Evolutionary conservation across 2,329 filamentous ascomycete genomes (phyloP), one percentile per base, ranked within the genome.

Genomic region (Ophiostoma perfectum): DNA sequence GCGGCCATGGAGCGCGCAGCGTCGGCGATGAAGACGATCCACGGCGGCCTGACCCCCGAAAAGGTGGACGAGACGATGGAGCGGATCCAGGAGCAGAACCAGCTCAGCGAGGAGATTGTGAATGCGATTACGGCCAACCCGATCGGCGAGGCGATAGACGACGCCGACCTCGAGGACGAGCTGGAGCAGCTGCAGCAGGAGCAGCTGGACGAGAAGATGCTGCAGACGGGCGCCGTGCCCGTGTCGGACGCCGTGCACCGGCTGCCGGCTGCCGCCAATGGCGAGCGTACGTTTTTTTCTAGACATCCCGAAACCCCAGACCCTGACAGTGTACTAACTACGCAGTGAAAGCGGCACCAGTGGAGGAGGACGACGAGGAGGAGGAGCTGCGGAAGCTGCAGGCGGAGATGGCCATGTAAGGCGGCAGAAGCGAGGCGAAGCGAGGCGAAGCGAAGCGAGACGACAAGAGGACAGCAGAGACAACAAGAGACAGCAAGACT

Each of bases 11-110:
- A 96, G 86, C 89, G 89, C 77, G 94, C 95, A 11, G 88, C 91
- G 72, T 82, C 88, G 70, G 95, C 94, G 47, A 98, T 99, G 93
- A 90, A 93, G 82, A 83, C 89, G 72, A 99, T 99, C 74, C 93
- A 98, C 78, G 90, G 88, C 74, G 91, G 91, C 72, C 87, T 98
- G 73, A 97, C 92, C 65, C 91, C 95, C 72, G 93, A 97, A 75
- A 95, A 96, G 81, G 94, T 99, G 71, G 94, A 98, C 78, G 86
- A 92, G 78, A 94, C 92, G 67, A 97, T 98, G 94, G 94, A 97
- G 76, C 86, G 89, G 78, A 84, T 99, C 72, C 88, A 91, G 74
- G 94, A 98, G 78, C 93, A 97, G 78, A 95, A 97, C 79, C 89
- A 88, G 68, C 89, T 98, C 78, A 94, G 91, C 81, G 90, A 97